Percentiles rank a stretch among this genome's conserved stretches.
These are phyloP conservation scores for Picochlorum sp. DNA, from an alignment of 139 green algal genomes.

Conservation along the genomic window DNA sequence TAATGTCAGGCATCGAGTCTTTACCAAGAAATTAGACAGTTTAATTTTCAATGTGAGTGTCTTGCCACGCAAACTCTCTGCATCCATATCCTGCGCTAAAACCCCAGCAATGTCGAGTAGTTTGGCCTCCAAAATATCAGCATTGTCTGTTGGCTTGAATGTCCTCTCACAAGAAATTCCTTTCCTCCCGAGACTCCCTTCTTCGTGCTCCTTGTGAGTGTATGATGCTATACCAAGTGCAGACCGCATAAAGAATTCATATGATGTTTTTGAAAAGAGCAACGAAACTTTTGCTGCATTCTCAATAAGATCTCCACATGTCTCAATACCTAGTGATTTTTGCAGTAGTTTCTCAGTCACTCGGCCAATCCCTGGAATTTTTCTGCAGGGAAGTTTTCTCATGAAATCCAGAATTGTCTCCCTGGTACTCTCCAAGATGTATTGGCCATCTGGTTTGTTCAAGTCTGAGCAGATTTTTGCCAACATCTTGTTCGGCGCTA, in stretches of 20 bases:
- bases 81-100: slow-evolving; percentile 62
- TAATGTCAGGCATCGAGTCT: slow-evolving; percentile 56
- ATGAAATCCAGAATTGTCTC: slow-evolving; percentile 57
- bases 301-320: slow-evolving; percentile 49
- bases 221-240: slow-evolving; percentile 53
- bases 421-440: slow-evolving; percentile 33
- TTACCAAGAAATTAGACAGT: slow-evolving; percentile 53
- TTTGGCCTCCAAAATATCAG: slow-evolving; percentile 45
- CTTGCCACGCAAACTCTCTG: slow-evolving; percentile 45
- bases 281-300: slow-evolving; percentile 47
- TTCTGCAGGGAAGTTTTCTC: slow-evolving; percentile 54
- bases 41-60: slow-evolving; percentile 85
- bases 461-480: slow-evolving; percentile 74
- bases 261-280: slow-evolving; percentile 47
- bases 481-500: slow-evolving; percentile 74
- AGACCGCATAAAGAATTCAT: slow-evolving; percentile 51
- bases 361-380: slow-evolving; percentile 68
- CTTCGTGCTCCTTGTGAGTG: slow-evolving; percentile 20
- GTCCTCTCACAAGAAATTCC: slow-evolving; percentile 76
- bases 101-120: slow-evolving; percentile 49
- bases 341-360: slow-evolving; percentile 63
- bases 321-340: slow-evolving; percentile 41
- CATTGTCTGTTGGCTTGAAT: slow-evolving; percentile 32
- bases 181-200: slow-evolving; percentile 56
- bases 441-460: slow-evolving; percentile 84